Evolutionary conservation across 805 yeast genomes (phyloP), one percentile per base, ranked within the genome.

Genomic region (Teunomyces pallodes): DNA sequence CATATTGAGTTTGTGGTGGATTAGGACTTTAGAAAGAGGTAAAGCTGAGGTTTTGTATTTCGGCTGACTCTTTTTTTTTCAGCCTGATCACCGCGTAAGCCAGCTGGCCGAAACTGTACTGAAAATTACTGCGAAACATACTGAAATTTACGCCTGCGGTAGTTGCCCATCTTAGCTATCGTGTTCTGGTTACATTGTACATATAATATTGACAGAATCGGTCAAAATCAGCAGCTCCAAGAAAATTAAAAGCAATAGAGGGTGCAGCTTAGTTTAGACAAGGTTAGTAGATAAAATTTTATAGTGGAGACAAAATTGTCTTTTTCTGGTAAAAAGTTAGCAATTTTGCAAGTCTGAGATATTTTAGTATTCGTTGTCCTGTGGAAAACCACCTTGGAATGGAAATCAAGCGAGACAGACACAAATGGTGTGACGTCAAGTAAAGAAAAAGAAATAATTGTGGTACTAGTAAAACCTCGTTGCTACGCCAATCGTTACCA

Each of bases 1-100:
- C 91, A 86, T 87, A 49, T 45, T 65, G 43, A 54, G 46, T 49
- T 46, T 27, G 35, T 41, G 43, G 35, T 41, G 43, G 27, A 20
- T 20, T 5, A 24, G 30, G 35, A 39, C 39, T 38, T 44, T 46
- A 24, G 36, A 16, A 12, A 20, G 16, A 35, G 16, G 16, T 13
- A 7, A 13, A 16, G 26, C n/a, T 12, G 27, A 5, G 7, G 30
- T 5, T 4, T 5, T 24, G 41, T n/a, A 12, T n/a, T n/a, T n/a
- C n/a, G 12, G 10, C 28, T 20, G 28, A 38, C n/a, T 26, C 26
- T 38, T 38, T 38, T 38, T 24, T 38, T 27, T 20, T 28, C 26
- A 26, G 16, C 13, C 16, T 9, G 14, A 13, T 14, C 17, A 9
- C 17, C 4, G 35, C 14, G 35, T 16, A n/a, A 32, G 35, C 29